Evolutionary conservation across 1,139 yeast genomes (phyloP), one percentile per base, ranked within the genome.

Genomic region (Hyphopichia khmerensis): DNA sequence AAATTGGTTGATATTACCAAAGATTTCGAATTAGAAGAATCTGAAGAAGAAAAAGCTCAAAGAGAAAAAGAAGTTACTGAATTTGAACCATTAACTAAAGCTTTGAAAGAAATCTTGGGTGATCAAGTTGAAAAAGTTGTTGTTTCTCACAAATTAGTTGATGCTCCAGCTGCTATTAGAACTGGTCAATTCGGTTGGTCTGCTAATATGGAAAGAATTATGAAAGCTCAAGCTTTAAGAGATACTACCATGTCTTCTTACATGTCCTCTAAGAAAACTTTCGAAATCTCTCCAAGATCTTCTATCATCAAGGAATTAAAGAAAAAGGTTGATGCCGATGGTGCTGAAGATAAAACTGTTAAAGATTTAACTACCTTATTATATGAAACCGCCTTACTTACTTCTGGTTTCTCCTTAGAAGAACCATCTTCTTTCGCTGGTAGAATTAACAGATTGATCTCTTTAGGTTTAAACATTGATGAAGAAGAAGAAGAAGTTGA

Each of bases 181-280:
- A 93, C 99, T 58, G 98, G 97, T 61, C 99, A 93, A 80, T 93
- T 93, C 72, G 99, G 99, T 70, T 93, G 99, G 99, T 93, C 99
- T 58, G 99, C 99, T 63, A 93, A 93, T 82, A 95, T 95, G 99
- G 99, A 93, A 80, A 93, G 99, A 86, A 93, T 93, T 81, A 95
- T 93, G 99, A 93, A 93, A 82, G 99, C 99, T 52, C 99, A 93
- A 81, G 99, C 99, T 61, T 82, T 93, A 64, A 91, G 99, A 80
- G 99, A 93, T 74, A 87, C 96, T 59, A 83, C 96, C 59, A 93
- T 95, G 99, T 90, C 98, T 40, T 84, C 96, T 51, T 93, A 93
- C 95, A 95, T 93, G 99, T 87, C 99, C 38, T 93, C 99, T 46
- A 95, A 95, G 90, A 93, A 93, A 86, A 93, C 95, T 62, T 89